Evolutionary conservation across 1,284 basidiomycete species (phyloP), one percentile per base, ranked within the genome.

Genomic region (Omphalotus olearius): DNA sequence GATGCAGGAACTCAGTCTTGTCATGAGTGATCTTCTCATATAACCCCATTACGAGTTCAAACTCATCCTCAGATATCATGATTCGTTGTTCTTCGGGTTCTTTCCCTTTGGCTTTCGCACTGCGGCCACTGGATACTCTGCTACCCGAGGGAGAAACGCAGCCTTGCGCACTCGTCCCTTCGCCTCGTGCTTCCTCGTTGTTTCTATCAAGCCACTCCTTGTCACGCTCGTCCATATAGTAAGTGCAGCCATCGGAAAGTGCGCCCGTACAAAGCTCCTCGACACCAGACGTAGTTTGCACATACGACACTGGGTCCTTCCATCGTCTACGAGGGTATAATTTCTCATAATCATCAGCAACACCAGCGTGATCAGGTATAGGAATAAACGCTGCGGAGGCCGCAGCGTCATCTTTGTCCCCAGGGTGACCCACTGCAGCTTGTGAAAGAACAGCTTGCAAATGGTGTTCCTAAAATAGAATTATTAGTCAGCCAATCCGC

Each of bases 181-280:
- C 92, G 16, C 92, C 90, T 45, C 90, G 82, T 1, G 90, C 89
- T 58, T 90, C 84, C 60, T 90, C 87, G 61, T 98, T 98, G 66
- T 93, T 93, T 67, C 85, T 88, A 57, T 90, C 85, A 36, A 99
- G 80, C 95, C 96, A 99, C 52, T 90, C 88, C 60, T 89, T 83
- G 70, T 99, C 97, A 36, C 92, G 88, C 67, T 99, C 97, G 64
- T 99, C 97, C 87, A 98, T 90, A 60, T 85, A 91, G 67, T 99
- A 98, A 4, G 85, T 82, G 64, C 87, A 91, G 1, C 83, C 85
- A 60, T 81, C 75, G 33, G 78, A 69, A 55, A 91, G 77, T 16
- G 79, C 79, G 55, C 71, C 75, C 13, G 65, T 66, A 52, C 76
- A 70, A 26, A 78, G 71, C 61, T 98, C 93, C 64, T 99, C 97